Percentiles rank a stretch among this genome's conserved stretches.
Evolutionary conservation across 73 alveolate species (phyloP).

Genomic region (Urostyla sp.): DNA sequence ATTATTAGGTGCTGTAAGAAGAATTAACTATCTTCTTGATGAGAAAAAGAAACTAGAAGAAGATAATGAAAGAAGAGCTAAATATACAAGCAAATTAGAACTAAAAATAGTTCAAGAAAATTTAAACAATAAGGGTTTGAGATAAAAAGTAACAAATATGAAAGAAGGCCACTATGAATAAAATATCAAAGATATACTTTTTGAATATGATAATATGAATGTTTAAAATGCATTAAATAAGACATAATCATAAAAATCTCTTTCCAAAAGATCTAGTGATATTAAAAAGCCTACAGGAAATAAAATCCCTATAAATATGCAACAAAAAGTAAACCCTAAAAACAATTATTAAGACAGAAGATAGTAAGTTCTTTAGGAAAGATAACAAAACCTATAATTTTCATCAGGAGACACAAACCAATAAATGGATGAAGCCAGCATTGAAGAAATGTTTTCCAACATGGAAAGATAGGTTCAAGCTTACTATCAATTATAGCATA

Average conservation of each 20-base stretch:
- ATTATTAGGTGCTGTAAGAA: conserved; percentile 56
- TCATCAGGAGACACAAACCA: background rate
- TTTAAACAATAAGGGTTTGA: conserved; percentile 34
- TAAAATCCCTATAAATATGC: background rate
- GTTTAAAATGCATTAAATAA: background rate
- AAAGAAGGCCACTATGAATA: background rate
- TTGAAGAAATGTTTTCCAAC: conserved; percentile 30
- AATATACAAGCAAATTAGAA: conserved; percentile 44
- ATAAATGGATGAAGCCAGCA: background rate
- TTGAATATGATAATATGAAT: conserved; percentile 1
- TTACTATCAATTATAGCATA: conserved; percentile 12
- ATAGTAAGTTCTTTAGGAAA: conserved; percentile 1
- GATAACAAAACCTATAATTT: background rate
- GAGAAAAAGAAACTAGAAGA: conserved; percentile 48
- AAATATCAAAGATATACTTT: conserved; percentile 12
- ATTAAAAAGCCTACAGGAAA: background rate
- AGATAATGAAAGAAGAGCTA: conserved; percentile 10
- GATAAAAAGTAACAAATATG: conserved; percentile 19
- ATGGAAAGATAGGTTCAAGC: conserved; percentile 38
- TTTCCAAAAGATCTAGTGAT: background rate
- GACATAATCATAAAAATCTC: background rate
- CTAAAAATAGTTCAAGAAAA: conserved; percentile 36
- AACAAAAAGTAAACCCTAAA: background rate
- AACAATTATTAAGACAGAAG: background rate
- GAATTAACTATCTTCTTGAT: conserved; percentile 51